phyloP scores from a whole-genome alignment of 495 filamentous ascomycete species.

The Pseudomonodictys pantanalensis region DNA sequence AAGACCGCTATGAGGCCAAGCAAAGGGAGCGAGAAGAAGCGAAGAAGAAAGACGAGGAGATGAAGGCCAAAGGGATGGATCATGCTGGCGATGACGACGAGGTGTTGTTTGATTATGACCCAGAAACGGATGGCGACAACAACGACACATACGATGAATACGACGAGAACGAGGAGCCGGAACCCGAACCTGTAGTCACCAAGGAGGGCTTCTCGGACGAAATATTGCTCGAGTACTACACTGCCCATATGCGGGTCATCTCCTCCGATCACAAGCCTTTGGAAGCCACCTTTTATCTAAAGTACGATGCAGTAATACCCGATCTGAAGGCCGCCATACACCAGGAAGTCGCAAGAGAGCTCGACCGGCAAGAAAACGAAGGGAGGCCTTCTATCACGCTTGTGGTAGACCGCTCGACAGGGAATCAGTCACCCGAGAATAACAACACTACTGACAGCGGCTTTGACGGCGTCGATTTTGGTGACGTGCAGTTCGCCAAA shows the following conservation, averaged over 20 bases:
- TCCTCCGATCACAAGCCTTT: conserved; percentile 97
- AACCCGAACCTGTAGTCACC: conserved; percentile 46
- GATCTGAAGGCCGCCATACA: conserved; percentile 79
- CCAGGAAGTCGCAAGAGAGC: conserved; percentile 78
- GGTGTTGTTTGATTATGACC: conserved; percentile 87
- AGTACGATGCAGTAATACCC: conserved; percentile 79
- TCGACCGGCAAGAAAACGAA: conserved; percentile 93
- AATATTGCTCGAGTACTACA: conserved; percentile 71
- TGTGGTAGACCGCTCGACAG: conserved; percentile 63
- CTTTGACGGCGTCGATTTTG: conserved; percentile 69
- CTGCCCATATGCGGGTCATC: conserved; percentile 79
- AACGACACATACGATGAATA: conserved; percentile 46
- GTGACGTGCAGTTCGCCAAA: conserved; percentile 65
- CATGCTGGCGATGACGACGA: conserved; percentile 69
- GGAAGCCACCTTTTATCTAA: conserved; percentile 71
- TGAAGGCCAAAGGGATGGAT: conserved; percentile 76
- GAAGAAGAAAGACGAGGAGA: conserved; percentile 73
- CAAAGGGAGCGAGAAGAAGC: conserved; percentile 62
- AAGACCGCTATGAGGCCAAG: conserved; percentile 65
- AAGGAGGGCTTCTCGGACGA: conserved; percentile 60
- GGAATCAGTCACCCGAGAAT: conserved; percentile 32
- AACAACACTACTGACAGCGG: conserved; percentile 21
- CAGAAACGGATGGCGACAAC: conserved; percentile 62
- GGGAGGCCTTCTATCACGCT: conserved; percentile 79
- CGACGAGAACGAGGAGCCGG: conserved; percentile 59